A percentile compares a stretch with the other conserved stretches of the same genome.
Conservation (phyloP, 2,329 filamentous ascomycete species). For the Pseudocercospora cruenta region DNA sequence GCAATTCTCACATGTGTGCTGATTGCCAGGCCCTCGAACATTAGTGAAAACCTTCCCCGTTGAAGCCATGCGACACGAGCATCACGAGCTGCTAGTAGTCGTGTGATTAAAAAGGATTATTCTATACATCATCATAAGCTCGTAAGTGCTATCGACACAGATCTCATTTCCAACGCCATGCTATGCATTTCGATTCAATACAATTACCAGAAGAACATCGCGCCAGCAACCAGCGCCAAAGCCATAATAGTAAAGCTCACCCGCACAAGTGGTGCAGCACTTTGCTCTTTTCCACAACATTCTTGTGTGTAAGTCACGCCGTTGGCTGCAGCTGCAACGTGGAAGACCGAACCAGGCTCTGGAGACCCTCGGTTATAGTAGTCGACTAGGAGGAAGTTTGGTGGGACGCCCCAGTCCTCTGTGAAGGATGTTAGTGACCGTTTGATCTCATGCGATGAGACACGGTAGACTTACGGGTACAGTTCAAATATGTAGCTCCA, state of each 20-base stretch:
- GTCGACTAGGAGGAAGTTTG: slow-evolving; percentile 80
- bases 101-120: neutral
- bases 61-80: no score
- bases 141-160: neutral
- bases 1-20: no score
- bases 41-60: no score
- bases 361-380: slow-evolving; percentile 75
- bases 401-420: slow-evolving; percentile 66
- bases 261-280: slow-evolving; percentile 7
- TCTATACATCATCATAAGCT: neutral
- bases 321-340: slow-evolving; percentile 71
- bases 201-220: slow-evolving; percentile 14
- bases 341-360: slow-evolving; percentile 72
- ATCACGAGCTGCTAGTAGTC: neutral
- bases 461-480: slow-evolving; percentile 49
- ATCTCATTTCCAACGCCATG: slow-evolving; percentile 3
- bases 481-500: slow-evolving; percentile 66
- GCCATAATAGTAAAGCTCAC: slow-evolving; percentile 18
- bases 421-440: slow-evolving; percentile 29
- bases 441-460: neutral
- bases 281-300: slow-evolving; percentile 57
- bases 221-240: neutral
- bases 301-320: slow-evolving; percentile 68
- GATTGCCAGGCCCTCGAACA: no score
- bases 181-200: slow-evolving; percentile 14